A percentile compares a stretch with the other conserved stretches of the same genome.
phyloP scores from a whole-genome alignment of 805 yeast genomes.

The Starmerella apis region DNA sequence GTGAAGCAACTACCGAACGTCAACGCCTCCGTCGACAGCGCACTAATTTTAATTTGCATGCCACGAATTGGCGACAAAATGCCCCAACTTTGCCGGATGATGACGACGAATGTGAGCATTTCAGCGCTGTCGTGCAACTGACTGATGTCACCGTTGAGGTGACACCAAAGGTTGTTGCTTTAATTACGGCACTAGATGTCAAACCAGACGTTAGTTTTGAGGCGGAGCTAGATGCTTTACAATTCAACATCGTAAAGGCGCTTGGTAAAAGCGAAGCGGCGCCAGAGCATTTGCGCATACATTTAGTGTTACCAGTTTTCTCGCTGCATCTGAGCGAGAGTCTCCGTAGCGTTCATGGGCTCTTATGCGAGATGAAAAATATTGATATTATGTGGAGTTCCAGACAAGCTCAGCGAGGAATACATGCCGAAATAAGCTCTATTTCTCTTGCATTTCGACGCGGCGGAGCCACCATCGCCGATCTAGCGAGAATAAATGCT shows the following conservation, averaged over 20 bases:
- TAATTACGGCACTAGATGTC: conserved; percentile 34
- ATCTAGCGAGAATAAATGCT: conserved; percentile 22
- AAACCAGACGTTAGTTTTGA: conserved; percentile 36
- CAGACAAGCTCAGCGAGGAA: conserved; percentile 1
- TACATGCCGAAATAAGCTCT: conserved; percentile 20
- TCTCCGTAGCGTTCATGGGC: conserved; percentile 18
- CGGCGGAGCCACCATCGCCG: conserved; percentile 15
- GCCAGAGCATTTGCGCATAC: conserved; percentile 3
- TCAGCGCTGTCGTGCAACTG: conserved; percentile 45
- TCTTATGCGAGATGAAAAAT: conserved; percentile 16
- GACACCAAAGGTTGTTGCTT: conserved; percentile 38
- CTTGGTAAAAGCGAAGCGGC: conserved; percentile 29
- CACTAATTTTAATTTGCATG: conserved; percentile 10
- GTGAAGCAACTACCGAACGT: conserved; percentile 7
- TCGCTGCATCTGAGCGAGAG: conserved; percentile 33
- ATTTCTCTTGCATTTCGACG: conserved; percentile 24
- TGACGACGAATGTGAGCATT: conserved; percentile 36
- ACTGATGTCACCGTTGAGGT: conserved; percentile 41
- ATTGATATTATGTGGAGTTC: conserved; percentile 11
- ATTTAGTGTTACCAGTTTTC: conserved; percentile 39
- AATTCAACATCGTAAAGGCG: conserved; percentile 44
- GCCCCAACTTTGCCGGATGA: conserved; percentile 33
- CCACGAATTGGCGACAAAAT: conserved; percentile 18
- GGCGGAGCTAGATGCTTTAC: conserved; percentile 53
- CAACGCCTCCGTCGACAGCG: background rate